A percentile compares a stretch with the other conserved stretches of the same genome.
Evolutionary conservation across 495 filamentous ascomycete genomes (phyloP).

Genomic region (Hyaloscypha bicolor): DNA sequence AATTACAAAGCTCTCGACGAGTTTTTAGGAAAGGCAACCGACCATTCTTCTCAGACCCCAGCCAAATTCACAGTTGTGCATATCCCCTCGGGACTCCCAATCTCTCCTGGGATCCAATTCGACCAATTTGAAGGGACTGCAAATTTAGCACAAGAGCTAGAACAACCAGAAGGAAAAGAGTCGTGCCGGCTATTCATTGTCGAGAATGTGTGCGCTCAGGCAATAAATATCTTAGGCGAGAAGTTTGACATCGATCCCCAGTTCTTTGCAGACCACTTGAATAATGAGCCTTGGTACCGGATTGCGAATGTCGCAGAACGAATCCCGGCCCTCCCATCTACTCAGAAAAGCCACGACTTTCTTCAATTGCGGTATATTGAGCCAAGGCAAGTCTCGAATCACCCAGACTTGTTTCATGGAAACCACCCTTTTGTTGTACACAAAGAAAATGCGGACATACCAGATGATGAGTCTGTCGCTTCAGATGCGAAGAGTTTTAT

Average conservation of each 20-base stretch:
- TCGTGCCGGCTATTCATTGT: conserved; percentile 10
- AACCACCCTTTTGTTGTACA: neutral
- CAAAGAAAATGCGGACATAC: neutral
- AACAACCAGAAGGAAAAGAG: neutral
- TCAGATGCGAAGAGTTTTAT: conserved; percentile 16
- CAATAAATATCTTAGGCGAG: conserved; percentile 6
- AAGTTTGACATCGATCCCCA: conserved; percentile 17
- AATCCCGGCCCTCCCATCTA: conserved; percentile 14
- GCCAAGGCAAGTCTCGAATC: neutral
- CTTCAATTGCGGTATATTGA: conserved; percentile 12
- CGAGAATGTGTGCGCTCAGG: conserved; percentile 13
- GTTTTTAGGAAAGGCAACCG: neutral
- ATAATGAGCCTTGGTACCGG: conserved; percentile 16
- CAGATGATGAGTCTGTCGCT: neutral
- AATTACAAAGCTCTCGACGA: neutral
- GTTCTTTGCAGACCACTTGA: conserved; percentile 18
- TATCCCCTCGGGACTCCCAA: neutral
- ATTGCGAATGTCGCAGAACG: conserved; percentile 11
- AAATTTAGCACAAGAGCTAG: neutral
- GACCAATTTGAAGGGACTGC: neutral
- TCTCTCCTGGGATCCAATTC: neutral
- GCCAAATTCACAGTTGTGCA: neutral
- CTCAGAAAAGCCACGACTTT: conserved; percentile 10
- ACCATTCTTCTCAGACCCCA: neutral
- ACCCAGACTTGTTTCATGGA: neutral